These are phyloP conservation scores for Hyaloscypha bicolor DNA, from an alignment of 495 filamentous ascomycete species.

Conservation along the genomic window DNA sequence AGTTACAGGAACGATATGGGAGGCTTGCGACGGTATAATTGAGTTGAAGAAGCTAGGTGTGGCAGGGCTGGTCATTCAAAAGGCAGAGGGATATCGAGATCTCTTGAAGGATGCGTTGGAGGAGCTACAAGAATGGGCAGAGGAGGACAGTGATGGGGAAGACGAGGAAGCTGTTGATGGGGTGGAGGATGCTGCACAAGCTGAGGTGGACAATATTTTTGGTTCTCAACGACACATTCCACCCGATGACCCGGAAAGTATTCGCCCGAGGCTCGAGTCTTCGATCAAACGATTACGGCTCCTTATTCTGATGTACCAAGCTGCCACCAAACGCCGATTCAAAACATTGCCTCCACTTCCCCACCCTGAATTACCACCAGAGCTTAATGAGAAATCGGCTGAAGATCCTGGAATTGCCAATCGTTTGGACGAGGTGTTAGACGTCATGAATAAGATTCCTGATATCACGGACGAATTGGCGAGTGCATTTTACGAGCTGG, in stretches of 20 bases:
- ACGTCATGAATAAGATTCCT: constrained; percentile 43
- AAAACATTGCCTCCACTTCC: constrained; percentile 46
- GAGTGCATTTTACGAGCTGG: constrained; percentile 45
- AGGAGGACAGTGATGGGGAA: constrained; percentile 61
- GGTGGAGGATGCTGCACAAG: constrained; percentile 50
- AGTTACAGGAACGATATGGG: constrained; percentile 63
- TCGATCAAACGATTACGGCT: constrained; percentile 59
- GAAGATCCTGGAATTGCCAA: constrained; percentile 18
- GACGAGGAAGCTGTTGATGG: constrained; percentile 45
- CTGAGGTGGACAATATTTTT: constrained; percentile 58
- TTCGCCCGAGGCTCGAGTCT: constrained; percentile 58
- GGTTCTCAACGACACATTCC: constrained; percentile 55
- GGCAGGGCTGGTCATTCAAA: constrained; percentile 58
- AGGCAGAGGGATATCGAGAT: constrained; percentile 67
- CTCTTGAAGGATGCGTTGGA: constrained; percentile 77
- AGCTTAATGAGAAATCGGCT: constrained; percentile 7
- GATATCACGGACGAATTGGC: constrained; percentile 51
- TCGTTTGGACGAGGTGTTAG: constrained; percentile 41
- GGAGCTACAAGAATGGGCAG: constrained; percentile 85
- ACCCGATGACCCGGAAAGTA: constrained; percentile 52
- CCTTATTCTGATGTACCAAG: constrained; percentile 59
- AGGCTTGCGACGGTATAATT: constrained; percentile 72
- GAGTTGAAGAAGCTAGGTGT: constrained; percentile 65
- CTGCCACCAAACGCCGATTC: constrained; percentile 61
- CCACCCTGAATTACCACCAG: constrained; percentile 31